phyloP scores from a whole-genome alignment of 2,329 filamentous ascomycete species.

The Gliomastix tumulicola region DNA sequence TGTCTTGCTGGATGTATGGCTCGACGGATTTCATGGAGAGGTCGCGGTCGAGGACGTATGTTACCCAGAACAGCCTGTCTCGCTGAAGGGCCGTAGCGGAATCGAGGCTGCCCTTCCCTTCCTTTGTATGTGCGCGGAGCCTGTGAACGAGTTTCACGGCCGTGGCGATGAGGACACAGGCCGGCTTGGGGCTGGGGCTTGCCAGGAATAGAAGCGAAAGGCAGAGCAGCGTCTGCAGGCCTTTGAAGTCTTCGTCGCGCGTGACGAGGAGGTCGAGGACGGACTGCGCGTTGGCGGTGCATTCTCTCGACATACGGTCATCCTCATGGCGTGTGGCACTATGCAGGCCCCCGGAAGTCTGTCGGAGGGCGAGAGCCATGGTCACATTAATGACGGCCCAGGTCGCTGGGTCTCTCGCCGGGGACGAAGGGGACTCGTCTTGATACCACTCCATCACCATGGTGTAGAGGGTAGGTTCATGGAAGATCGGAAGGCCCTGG shows the following conservation, averaged over 20 bases:
- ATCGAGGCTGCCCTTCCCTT: not conserved
- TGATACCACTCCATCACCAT: constrained; percentile 8
- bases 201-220: constrained; percentile 1
- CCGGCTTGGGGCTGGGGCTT: constrained; percentile 1
- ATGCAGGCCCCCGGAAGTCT: not conserved
- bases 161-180: constrained; percentile 2
- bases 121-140: not conserved
- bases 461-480: constrained; percentile 6
- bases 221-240: constrained; percentile 1
- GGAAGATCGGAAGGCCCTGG: constrained; percentile 9
- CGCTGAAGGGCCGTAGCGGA: not conserved
- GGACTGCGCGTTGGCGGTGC: constrained; percentile 2
- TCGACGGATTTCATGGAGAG: constrained; percentile 2
- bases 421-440: not conserved
- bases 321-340: not conserved
- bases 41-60: constrained; percentile 2
- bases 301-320: too few relatives aligned
- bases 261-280: constrained; percentile 1
- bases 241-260: constrained; percentile 1
- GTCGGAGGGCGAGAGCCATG: constrained; percentile 4
- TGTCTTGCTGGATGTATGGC: constrained; percentile 2
- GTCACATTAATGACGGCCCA: constrained; percentile 13
- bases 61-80: constrained; percentile 1
- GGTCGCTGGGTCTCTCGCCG: not conserved
- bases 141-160: constrained; percentile 1